A percentile compares a stretch with the other conserved stretches of the same genome.
phyloP scores from a whole-genome alignment of 805 yeast species.

The Scheffersomyces lignosus region DNA sequence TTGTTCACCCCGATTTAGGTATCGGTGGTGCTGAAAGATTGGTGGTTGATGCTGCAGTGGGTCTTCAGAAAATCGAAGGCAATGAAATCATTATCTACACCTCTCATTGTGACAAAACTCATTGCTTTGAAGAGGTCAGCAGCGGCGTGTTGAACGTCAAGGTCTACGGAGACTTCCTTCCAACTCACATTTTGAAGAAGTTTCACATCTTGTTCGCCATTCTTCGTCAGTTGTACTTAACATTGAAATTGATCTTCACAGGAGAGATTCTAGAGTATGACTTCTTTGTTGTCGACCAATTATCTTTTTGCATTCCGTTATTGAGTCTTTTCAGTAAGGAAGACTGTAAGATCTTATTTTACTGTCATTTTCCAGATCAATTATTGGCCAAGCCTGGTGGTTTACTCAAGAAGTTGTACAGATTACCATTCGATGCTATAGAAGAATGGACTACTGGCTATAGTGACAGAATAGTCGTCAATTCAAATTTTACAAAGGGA shows the following conservation, averaged over 20 bases:
- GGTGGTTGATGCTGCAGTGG: conserved; percentile 94
- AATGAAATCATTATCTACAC: conserved; percentile 73
- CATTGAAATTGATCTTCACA: conserved; percentile 43
- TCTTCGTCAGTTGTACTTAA: conserved; percentile 74
- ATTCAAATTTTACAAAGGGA: conserved; percentile 77
- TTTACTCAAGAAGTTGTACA: conserved; percentile 58
- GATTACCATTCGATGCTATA: conserved; percentile 78
- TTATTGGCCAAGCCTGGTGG: conserved; percentile 62
- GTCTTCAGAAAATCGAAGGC: conserved; percentile 62
- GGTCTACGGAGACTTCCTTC: conserved; percentile 83
- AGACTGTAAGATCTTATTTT: conserved; percentile 64
- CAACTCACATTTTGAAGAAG: conserved; percentile 64
- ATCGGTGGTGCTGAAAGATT: conserved; percentile 97
- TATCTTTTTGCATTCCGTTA: conserved; percentile 80
- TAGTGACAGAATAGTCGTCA: conserved; percentile 82
- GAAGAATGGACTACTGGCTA: conserved; percentile 79
- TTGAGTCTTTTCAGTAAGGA: conserved; percentile 45
- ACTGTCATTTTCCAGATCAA: conserved; percentile 96
- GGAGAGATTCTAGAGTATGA: conserved; percentile 58
- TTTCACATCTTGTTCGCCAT: conserved; percentile 82
- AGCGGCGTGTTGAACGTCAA: conserved; percentile 56
- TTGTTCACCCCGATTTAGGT: conserved; percentile 94
- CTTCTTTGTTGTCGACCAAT: conserved; percentile 81
- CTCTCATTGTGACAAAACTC: conserved; percentile 83
- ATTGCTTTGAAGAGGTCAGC: conserved; percentile 88